Evolutionary conservation across 1,139 yeast species (phyloP), one percentile per base, ranked within the genome.

Genomic region (Yamadazyma siamensis): DNA sequence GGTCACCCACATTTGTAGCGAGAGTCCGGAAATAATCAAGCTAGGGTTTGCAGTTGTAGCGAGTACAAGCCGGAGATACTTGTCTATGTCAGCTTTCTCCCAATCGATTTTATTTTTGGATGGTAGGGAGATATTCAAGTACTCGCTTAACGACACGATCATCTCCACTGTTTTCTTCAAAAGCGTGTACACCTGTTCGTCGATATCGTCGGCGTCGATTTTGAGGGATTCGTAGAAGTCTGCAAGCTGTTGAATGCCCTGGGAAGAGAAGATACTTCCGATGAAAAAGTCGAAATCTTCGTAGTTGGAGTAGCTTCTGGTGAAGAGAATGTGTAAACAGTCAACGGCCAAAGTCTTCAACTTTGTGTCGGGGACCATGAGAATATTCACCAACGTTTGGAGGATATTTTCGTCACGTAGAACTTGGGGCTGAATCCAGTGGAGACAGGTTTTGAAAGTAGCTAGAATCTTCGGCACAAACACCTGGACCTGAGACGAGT

Each of bases 1-100:
- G 1, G 94, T 78, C 35, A 95, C 89, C 98, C 98, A 94, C 65
- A 91, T 84, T 51, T 89, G 96, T 35, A 91, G 61, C 0, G 96
- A 85, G 21, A 89, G 69, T 0, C 96, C 96, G 32, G 95, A 83
- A 3, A 91, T 80, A n/a, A 91, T 83, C 36, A 91, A 67, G 47
- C 95, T 84, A 21, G 88, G 84, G 50, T 88, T 94, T 46, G 70
- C 74, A 0, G 96, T 85, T 1, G 96, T 87, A 27, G 77, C 74
- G 27, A 91, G 63, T 4, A 94, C 88, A 23, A 94, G 69, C 34
- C 74, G 71, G 39, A 89, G 67, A 50, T 86, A 91, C 31, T 75
- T 76, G 21, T 63, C 65, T 5, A 80, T 61, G 49, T 81, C 86
- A 1, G 81, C 66, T 19, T 64, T 59, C 13, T 69, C 73, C 75